Conservation (phyloP, 2,329 filamentous ascomycete genomes). For the Aspergillus fructus region DNA sequence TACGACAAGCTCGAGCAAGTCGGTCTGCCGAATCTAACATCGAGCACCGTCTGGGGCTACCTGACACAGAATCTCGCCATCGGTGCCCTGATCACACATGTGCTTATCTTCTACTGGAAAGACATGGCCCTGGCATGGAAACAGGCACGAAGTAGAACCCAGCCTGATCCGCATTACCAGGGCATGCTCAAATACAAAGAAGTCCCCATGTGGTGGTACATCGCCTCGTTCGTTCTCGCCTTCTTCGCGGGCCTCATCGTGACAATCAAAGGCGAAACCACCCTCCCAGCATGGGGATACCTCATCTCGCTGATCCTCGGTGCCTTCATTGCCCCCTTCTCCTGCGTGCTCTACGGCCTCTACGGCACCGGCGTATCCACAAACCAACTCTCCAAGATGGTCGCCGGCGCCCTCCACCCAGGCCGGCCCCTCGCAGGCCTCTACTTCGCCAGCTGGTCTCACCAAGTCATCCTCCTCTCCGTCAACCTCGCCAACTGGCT, state of each 20-base stretch:
- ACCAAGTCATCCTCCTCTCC: conserved; percentile 26
- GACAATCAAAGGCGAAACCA: conserved; percentile 48
- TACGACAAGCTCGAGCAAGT: conserved; percentile 23
- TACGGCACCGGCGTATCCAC: conserved; percentile 21
- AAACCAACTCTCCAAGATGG: conserved; percentile 29
- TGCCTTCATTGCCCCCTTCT: conserved; percentile 51
- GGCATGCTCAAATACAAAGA: conserved; percentile 29
- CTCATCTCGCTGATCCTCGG: conserved; percentile 45
- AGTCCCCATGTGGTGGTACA: conserved; percentile 49
- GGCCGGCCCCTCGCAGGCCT: conserved; percentile 26
- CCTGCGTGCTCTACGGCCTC: conserved; percentile 19
- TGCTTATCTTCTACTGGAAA: conserved; percentile 25
- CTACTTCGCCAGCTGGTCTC: conserved; percentile 31
- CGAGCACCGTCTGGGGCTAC: conserved; percentile 25
- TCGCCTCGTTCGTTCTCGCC: conserved; percentile 41
- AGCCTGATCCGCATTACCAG: conserved; percentile 25
- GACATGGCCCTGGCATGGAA: conserved; percentile 25
- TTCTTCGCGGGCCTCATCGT: conserved; percentile 51
- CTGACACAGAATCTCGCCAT: conserved; percentile 20
- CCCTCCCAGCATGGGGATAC: conserved; percentile 50
- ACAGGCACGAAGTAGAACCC: conserved; percentile 17
- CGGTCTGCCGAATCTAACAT: conserved; percentile 29
- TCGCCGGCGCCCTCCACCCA: conserved; percentile 25
- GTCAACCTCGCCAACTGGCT: conserved; percentile 26
- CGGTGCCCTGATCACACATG: conserved; percentile 26